Evolutionary conservation across 352 stramenopile genomes (phyloP).

Genomic region (Phytophthora boehmeriae): DNA sequence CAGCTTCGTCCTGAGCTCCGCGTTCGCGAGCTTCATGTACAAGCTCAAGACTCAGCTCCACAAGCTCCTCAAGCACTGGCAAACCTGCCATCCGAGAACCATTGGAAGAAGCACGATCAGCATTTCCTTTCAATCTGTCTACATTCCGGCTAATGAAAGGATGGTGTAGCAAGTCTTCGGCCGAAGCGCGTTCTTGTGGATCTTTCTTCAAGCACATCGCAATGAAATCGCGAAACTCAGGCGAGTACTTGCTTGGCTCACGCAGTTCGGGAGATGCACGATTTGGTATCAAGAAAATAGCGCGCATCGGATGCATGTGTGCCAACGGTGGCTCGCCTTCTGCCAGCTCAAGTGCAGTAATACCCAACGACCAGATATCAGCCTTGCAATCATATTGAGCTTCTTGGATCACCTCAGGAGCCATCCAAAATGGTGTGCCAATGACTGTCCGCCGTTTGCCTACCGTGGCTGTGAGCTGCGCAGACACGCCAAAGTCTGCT

Average conservation of each 20-base stretch:
- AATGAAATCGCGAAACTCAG: conserved; percentile 66
- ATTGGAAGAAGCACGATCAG: conserved; percentile 16
- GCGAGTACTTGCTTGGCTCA: conserved; percentile 45
- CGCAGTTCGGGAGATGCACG: conserved; percentile 60
- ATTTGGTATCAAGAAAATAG: conserved; percentile 83
- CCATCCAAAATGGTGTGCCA: conserved; percentile 93
- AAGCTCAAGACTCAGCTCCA: conserved; percentile 73
- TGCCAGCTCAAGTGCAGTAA: conserved; percentile 91
- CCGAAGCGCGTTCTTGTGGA: conserved; percentile 47
- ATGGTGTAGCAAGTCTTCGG: conserved; percentile 57
- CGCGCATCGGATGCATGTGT: conserved; percentile 89
- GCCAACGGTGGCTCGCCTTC: conserved; percentile 85
- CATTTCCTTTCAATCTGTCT: conserved; percentile 43
- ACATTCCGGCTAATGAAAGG: conserved; percentile 69
- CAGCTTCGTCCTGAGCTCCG: conserved; percentile 56
- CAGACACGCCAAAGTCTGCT: conserved; percentile 91
- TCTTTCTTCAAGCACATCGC: conserved; percentile 73
- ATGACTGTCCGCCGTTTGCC: conserved; percentile 92
- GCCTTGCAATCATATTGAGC: conserved; percentile 85
- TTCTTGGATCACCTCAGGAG: conserved; percentile 91
- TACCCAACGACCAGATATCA: conserved; percentile 86
- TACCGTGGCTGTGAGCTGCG: conserved; percentile 89
- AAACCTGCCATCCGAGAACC: conserved; percentile 36
- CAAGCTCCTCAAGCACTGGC: conserved; percentile 68
- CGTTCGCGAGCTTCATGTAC: conserved; percentile 58